phyloP scores from a whole-genome alignment of 768 basidiomycete species.

The Pleurotus platypus region DNA sequence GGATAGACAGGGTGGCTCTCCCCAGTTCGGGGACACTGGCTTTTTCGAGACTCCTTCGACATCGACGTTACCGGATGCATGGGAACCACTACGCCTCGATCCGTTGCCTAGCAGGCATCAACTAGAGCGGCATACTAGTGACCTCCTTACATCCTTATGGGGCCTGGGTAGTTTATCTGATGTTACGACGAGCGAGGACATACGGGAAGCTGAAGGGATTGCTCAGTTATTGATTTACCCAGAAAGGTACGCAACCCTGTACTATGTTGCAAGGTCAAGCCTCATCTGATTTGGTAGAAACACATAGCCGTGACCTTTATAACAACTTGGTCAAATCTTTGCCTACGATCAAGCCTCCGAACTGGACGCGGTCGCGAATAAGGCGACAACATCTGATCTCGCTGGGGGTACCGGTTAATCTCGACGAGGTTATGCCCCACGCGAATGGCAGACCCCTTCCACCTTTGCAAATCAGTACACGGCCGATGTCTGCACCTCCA shows the following conservation, averaged over 20 bases:
- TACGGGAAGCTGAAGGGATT: constrained; percentile 78
- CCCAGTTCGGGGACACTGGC: constrained; percentile 31
- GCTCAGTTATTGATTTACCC: constrained; percentile 73
- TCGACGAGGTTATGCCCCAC: constrained; percentile 85
- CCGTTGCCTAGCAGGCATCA: constrained; percentile 58
- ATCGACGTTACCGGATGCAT: constrained; percentile 34
- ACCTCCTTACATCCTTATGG: constrained; percentile 68
- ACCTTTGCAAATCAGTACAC: constrained; percentile 76
- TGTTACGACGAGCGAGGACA: constrained; percentile 62
- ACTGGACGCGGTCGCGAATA: constrained; percentile 91
- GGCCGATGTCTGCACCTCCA: constrained; percentile 80
- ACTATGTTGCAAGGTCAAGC: constrained; percentile 1
- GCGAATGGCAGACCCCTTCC: constrained; percentile 67
- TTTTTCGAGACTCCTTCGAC: constrained; percentile 33
- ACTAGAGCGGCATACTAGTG: constrained; percentile 60
- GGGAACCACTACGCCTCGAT: constrained; percentile 63
- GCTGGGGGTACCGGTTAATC: constrained; percentile 90
- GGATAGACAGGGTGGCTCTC: constrained; percentile 18
- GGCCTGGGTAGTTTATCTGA: constrained; percentile 43
- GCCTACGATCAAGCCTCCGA: constrained; percentile 78
- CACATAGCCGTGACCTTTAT: constrained; percentile 72
- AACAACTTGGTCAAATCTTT: constrained; percentile 66
- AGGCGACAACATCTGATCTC: constrained; percentile 87
- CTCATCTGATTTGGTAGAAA: constrained; percentile 14
- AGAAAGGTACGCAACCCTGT: constrained; percentile 54